phyloP scores from a whole-genome alignment of 108 stramenopile species.

The Chaetoceros tenuissimus region DNA sequence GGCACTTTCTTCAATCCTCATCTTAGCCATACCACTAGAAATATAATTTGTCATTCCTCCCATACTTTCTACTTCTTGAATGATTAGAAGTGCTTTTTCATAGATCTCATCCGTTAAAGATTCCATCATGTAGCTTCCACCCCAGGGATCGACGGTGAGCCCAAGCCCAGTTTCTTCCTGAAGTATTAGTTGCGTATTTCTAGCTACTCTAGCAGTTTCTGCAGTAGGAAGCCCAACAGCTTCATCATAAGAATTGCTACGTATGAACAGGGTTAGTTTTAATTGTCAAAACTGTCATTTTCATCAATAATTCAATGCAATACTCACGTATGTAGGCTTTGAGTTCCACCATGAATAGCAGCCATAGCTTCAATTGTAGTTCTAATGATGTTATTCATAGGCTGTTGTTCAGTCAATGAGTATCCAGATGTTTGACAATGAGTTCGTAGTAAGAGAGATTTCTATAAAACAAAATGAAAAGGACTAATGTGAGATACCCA shows the following conservation, averaged over 20 bases:
- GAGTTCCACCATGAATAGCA: conserved; percentile 95
- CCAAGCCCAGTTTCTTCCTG: conserved; percentile 95
- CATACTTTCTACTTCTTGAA: conserved; percentile 84
- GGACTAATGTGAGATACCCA: too few species aligned
- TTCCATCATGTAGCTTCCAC: conserved; percentile 96
- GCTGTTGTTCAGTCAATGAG: conserved; percentile 94
- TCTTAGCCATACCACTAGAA: conserved; percentile 91
- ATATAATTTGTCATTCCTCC: conserved; percentile 98
- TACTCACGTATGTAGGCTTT: conserved; percentile 98
- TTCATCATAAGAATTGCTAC: conserved; percentile 95
- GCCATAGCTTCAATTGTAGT: conserved; percentile 98
- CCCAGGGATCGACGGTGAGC: conserved; percentile 89
- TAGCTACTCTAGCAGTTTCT: conserved; percentile 92
- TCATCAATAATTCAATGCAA: too few species aligned
- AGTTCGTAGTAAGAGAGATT: conserved; percentile 87
- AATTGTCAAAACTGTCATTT: too few species aligned
- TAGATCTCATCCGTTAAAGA: conserved; percentile 88
- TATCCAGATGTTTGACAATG: conserved; percentile 97
- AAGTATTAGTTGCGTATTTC: conserved; percentile 95
- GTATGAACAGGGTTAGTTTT: too few species aligned
- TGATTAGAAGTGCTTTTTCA: conserved; percentile 75
- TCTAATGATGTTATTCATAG: conserved; percentile 95
- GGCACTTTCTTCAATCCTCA: conserved; percentile 94
- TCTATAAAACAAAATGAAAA: too few species aligned
- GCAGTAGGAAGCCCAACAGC: conserved; percentile 96